Evolutionary conservation across 140 eudicot species (phyloP), one percentile per base, ranked within the genome.

Genomic region (Bidens hawaiensis): DNA sequence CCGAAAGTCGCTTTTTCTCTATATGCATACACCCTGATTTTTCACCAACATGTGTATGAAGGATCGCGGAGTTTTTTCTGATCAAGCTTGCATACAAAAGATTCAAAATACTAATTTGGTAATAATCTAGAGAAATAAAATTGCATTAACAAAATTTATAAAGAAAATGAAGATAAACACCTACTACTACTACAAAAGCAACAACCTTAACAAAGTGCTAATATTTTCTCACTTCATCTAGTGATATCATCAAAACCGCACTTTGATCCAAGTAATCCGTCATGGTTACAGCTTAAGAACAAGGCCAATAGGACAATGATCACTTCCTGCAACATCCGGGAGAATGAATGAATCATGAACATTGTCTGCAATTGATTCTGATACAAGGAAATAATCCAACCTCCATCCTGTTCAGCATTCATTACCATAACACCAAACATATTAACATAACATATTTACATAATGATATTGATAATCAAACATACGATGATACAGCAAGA

Each of bases 241-340:
- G 18, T 33, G 14, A 54, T 40, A 16, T 51, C 57, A 48, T 18
- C 67, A 67, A 33, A 66, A 53, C 47, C 21, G 43, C 13, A n/a
- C 2, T 49, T 49, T 49, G 15, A 49, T 21, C 40, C 27, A 45
- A 18, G 40, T 30, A 30, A 30, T 7, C 41, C 9, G 26, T 48
- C 18, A 4, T 53, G 17, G 58, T 72, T 84, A 84, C 24, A 88
- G 60, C 76, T 81, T 88, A 34, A 93, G 82, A 50, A 93, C 71
- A 48, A 93, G 96, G 30, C 99, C 96, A 41, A 93, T 76, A 14
- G 99, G 99, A 65, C 96, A 34, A 50, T 93, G 99, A 77, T 93
- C 99, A 68, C 99, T 93, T 26, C 99, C 99, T 46, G 52, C 50
- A 52, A 93, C 83, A 52, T 93, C 96, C 6, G 99, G 95, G 60